Evolutionary conservation across 768 basidiomycete species (phyloP).

Genomic region (Trametes punicea): DNA sequence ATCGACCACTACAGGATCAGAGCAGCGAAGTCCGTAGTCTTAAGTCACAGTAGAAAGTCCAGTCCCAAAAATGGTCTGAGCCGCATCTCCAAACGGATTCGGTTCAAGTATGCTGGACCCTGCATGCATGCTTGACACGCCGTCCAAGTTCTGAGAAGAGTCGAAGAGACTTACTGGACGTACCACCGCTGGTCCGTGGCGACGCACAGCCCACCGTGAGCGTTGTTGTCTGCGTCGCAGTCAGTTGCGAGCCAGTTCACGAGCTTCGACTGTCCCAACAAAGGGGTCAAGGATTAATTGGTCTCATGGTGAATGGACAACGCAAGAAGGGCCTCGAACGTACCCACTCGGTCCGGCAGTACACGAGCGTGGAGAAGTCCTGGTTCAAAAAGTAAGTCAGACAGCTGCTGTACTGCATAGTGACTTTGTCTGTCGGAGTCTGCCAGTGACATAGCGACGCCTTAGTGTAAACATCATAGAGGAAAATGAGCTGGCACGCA

Average conservation of each 20-base stretch:
- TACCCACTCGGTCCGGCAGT: constrained; percentile 49
- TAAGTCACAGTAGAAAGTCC: background rate
- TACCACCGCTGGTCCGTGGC: constrained; percentile 47
- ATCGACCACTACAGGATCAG: no score
- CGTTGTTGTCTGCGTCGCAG: constrained; percentile 47
- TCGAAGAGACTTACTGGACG: constrained; percentile 44
- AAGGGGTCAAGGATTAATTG: constrained; percentile 21
- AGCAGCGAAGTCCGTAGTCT: background rate
- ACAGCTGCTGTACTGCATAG: constrained; percentile 42
- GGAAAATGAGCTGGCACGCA: background rate
- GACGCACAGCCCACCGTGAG: constrained; percentile 48
- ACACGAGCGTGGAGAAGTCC: constrained; percentile 36
- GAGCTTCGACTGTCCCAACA: constrained; percentile 25
- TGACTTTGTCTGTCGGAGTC: constrained; percentile 35
- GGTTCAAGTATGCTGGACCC: background rate
- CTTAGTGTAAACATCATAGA: no score
- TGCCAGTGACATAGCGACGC: background rate
- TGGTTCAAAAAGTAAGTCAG: constrained; percentile 50
- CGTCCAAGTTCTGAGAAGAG: no score
- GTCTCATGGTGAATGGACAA: background rate
- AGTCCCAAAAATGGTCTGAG: background rate
- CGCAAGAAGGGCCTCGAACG: constrained; percentile 5
- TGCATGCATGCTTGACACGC: no score
- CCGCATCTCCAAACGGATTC: no score
- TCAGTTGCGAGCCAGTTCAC: constrained; percentile 42